These are phyloP conservation scores for Chlamydomonas reinhardtii DNA, from an alignment of 163 green algal species.

Conservation along the genomic window DNA sequence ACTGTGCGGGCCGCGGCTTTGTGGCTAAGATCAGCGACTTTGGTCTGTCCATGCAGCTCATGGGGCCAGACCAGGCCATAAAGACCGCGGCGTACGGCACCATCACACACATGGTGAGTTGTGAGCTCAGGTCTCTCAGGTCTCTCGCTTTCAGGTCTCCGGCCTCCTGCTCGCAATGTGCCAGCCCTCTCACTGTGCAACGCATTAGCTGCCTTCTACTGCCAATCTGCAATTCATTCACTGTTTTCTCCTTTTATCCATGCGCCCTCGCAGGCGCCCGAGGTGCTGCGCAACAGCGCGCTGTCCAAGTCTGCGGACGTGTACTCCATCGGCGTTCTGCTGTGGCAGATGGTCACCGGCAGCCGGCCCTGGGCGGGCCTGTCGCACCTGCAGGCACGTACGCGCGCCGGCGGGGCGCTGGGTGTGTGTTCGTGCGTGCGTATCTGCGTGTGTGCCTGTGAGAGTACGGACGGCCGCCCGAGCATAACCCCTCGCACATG, in stretches of 20 bases:
- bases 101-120: conserved; percentile 51
- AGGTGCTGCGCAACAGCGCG: conserved; percentile 59
- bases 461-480: no score
- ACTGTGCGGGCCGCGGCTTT: conserved; percentile 52
- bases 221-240: no score
- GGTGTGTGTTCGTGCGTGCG: no score
- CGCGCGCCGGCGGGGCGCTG: no score
- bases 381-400: conserved; percentile 38
- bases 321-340: conserved; percentile 72
- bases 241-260: no score
- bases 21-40: conserved; percentile 72
- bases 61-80: conserved; percentile 19
- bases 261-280: background rate
- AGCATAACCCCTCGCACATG: no score
- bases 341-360: conserved; percentile 63
- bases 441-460: no score
- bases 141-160: no score
- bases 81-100: conserved; percentile 56
- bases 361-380: conserved; percentile 52
- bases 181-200: no score
- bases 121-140: no score
- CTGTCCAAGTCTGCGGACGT: conserved; percentile 67
- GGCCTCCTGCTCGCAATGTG: no score
- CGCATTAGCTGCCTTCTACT: no score
- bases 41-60: conserved; percentile 54